Evolutionary conservation across 164 flowering plant genomes (phyloP).

Genomic region (Vitis riparia): DNA sequence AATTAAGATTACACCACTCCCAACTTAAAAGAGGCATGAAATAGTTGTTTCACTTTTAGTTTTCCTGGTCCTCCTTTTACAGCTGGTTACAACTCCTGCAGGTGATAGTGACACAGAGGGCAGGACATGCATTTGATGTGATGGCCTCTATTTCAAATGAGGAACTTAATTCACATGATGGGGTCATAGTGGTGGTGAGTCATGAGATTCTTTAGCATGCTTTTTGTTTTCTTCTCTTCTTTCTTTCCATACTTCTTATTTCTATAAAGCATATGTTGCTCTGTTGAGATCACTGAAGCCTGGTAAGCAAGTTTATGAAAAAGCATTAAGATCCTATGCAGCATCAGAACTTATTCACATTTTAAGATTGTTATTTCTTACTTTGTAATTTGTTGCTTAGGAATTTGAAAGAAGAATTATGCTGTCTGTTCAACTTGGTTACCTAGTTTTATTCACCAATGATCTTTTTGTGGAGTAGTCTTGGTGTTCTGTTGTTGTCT

Average conservation of each 20-base stretch:
- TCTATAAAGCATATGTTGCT: background rate
- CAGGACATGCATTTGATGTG: constrained; percentile 87
- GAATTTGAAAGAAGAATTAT: background rate
- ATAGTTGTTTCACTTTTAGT: too few species aligned
- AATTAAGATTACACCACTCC: too few species aligned
- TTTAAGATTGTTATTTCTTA: too few species aligned
- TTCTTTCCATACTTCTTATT: background rate
- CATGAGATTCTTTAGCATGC: background rate
- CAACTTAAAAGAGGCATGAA: too few species aligned
- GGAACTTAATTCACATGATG: constrained; percentile 79
- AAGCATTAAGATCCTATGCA: background rate
- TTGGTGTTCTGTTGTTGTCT: too few species aligned
- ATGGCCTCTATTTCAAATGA: constrained; percentile 53
- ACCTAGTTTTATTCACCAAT: too few species aligned
- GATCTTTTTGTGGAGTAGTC: too few species aligned
- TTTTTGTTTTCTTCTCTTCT: background rate
- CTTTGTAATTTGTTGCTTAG: background rate
- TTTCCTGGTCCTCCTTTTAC: too few species aligned
- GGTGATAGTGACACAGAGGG: constrained; percentile 83
- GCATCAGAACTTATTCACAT: background rate
- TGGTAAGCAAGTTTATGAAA: background rate
- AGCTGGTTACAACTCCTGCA: constrained; percentile 12
- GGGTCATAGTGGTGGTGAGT: constrained; percentile 89
- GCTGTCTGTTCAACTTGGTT: too few species aligned
- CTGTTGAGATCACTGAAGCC: background rate